A percentile compares a stretch with the other conserved stretches of the same genome.
These are phyloP conservation scores for Calendula officinalis DNA, from an alignment of 129 eudicot species.

Conservation along the genomic window DNA sequence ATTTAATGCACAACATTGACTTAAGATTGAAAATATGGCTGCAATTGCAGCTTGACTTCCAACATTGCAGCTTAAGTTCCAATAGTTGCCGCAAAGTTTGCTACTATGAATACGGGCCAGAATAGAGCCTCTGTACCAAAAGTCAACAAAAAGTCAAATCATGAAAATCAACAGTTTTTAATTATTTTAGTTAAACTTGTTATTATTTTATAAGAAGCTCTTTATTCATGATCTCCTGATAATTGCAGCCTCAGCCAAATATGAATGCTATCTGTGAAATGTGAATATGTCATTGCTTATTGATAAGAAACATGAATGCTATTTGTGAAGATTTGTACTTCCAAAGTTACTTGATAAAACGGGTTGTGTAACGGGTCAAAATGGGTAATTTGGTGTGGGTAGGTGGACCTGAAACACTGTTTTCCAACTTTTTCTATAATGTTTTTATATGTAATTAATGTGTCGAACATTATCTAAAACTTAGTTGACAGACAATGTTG, in stretches of 20 bases:
- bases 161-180: background rate
- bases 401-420: background rate
- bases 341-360: too few relatives aligned
- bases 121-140: conserved; percentile 47
- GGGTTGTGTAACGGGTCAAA: background rate
- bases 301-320: conserved; percentile 64
- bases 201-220: conserved; percentile 59
- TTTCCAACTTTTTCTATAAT: background rate
- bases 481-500: conserved; percentile 49
- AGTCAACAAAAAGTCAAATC: conserved; percentile 1
- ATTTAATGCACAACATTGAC: conserved; percentile 66
- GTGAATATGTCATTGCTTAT: too few relatives aligned
- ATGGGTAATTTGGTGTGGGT: background rate
- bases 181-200: conserved; percentile 39
- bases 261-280: too few relatives aligned
- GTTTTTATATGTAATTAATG: background rate
- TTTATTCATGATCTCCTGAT: conserved; percentile 44
- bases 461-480: background rate
- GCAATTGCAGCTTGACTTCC: conserved; percentile 86
- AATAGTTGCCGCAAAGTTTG: conserved; percentile 62
- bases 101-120: conserved; percentile 71
- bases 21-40: conserved; percentile 72
- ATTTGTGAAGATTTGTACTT: conserved; percentile 36
- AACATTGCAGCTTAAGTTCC: too few relatives aligned
- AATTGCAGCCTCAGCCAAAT: conserved; percentile 82